Conservation (phyloP, 805 yeast species). For the Myxozyma nipponensis region DNA sequence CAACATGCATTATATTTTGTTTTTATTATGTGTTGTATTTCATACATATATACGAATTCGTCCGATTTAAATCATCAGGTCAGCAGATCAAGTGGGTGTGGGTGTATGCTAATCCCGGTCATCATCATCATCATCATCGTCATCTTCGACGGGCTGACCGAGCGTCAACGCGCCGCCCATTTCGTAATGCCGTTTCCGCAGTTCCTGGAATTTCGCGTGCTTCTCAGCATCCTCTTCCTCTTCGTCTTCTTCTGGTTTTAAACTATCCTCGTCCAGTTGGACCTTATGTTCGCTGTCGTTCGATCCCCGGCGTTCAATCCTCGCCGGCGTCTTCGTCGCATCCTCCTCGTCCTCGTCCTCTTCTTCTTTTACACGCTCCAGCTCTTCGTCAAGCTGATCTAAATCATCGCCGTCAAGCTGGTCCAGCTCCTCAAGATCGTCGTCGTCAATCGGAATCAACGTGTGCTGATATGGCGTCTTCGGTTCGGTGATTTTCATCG, state of each 20-base stretch:
- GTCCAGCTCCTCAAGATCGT: slow-evolving; percentile 68
- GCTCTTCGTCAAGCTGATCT: slow-evolving; percentile 35
- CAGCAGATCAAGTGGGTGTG: too few relatives aligned
- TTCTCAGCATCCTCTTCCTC: slow-evolving; percentile 40
- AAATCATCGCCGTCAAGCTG: slow-evolving; percentile 35
- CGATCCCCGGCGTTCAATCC: not conserved
- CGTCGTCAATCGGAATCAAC: slow-evolving; percentile 69
- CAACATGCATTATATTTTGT: not conserved
- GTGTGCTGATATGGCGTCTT: slow-evolving; percentile 95
- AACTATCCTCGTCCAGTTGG: slow-evolving; percentile 23
- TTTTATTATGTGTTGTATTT: not conserved
- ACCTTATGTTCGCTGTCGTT: slow-evolving; percentile 4
- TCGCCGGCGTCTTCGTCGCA: not conserved
- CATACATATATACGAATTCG: not conserved
- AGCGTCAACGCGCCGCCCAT: slow-evolving; percentile 35
- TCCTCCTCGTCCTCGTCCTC: too few relatives aligned
- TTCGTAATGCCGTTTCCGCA: slow-evolving; percentile 78
- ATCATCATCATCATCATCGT: slow-evolving; percentile 28
- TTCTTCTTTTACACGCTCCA: slow-evolving; percentile 21
- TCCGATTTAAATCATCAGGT: not conserved
- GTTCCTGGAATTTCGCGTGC: slow-evolving; percentile 67
- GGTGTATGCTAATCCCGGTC: slow-evolving; percentile 7
- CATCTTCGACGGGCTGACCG: slow-evolving; percentile 30
- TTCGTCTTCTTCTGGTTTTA: slow-evolving; percentile 30
- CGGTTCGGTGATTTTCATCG: slow-evolving; percentile 88